Base-by-base conservation (phyloP, 768 basidiomycete genomes). In the Tephrocybe rancida region DNA sequence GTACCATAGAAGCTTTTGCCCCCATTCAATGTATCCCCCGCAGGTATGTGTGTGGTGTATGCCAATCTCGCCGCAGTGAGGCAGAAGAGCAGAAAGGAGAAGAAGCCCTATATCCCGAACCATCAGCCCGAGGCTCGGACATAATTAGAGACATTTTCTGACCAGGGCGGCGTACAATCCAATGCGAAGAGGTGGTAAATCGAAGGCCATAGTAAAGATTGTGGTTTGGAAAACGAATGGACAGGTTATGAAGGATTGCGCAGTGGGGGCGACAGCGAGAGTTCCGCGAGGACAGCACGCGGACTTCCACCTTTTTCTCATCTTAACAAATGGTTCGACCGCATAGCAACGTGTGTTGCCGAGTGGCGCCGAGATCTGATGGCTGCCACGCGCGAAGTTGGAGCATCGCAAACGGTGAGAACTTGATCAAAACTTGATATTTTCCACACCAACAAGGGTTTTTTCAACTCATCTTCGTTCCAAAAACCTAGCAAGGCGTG, bases 1-100 rank as follows among this genome's bases (percentile, higher is more conserved):
- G 16, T 60, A 85, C 86, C 84, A 63, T 82, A 87, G 68, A 86
- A 90, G 57, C 70, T 67, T 18, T 64, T 60, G 13, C 79, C 80
- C 19, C 67, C 62, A 57, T 87, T 86, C 30, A 87, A 67, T 3
- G 84, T 76, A 63, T 87, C 85, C 10, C 64, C 68, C 10, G 58
- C 44, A 0, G 74, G 72, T 6, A 84, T 65, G 55, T 77, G 74
- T 48, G 77, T 77, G 8, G 88, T 90, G 66, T 87, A 88, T 55
- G 81, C 75, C 47, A 88, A 65, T 13, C 87, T 78, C 22, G 79
- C 82, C 4, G 78, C 86, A 5, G 81, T 71, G 21, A 81, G 60
- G 1, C 72, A 76, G 41, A 81, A 65, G n/a, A 81, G 59, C 10
- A 74, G 57, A 21, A 66, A 61, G 1, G 77, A 70, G 48, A 66